A percentile compares a stretch with the other conserved stretches of the same genome.
Conservation (phyloP, 129 eudicot genomes). For the Flaveria sonorensis region DNA sequence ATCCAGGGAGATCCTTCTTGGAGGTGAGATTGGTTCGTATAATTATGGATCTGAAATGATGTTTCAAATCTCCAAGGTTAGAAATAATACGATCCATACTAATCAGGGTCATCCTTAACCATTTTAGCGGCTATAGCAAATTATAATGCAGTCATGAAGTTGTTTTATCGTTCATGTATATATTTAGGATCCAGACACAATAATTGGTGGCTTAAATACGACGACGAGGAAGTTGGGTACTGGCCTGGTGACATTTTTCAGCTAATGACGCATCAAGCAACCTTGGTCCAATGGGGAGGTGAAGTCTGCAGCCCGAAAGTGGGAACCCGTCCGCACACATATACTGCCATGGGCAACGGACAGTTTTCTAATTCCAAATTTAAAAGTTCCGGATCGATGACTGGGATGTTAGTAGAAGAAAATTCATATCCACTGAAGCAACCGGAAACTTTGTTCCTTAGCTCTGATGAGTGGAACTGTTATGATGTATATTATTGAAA, state of each 20-base stretch:
- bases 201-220: constrained; percentile 28
- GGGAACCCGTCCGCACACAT: constrained; percentile 32
- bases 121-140: too few relatives aligned
- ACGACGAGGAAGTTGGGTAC: constrained; percentile 27
- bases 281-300: constrained; percentile 38
- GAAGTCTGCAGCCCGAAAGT: constrained; percentile 33
- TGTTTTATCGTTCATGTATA: background rate
- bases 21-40: constrained; percentile 22
- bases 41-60: constrained; percentile 23
- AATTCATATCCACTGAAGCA: background rate
- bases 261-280: constrained; percentile 11
- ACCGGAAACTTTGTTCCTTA: constrained; percentile 1
- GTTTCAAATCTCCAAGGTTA: constrained; percentile 34
- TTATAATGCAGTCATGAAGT: background rate
- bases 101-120: too few relatives aligned
- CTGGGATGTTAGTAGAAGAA: constrained; percentile 22
- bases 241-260: constrained; percentile 29
- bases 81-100: background rate
- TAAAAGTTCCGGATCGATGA: constrained; percentile 11
- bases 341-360: constrained; percentile 29
- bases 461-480: constrained; percentile 31
- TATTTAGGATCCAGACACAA: constrained; percentile 31
- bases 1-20: constrained; percentile 23
- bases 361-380: constrained; percentile 10
- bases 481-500: constrained; percentile 20